phyloP scores from a whole-genome alignment of 176 grass and related monocot species.

The Rhynchospora breviuscula region DNA sequence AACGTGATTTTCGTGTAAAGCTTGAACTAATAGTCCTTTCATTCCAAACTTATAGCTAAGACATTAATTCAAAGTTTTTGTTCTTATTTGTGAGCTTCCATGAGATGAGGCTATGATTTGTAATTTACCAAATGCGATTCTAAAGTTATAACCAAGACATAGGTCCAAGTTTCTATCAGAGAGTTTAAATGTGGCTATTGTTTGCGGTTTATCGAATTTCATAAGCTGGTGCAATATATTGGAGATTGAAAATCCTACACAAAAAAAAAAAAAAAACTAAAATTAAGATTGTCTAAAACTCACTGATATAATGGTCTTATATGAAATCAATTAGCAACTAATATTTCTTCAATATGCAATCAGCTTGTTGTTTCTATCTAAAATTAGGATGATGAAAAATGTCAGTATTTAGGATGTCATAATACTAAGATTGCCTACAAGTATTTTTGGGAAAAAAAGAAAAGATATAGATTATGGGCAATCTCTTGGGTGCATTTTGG shows the following conservation, averaged over 20 bases:
- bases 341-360: not conserved
- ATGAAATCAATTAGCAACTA: not conserved
- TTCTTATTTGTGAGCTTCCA: not conserved
- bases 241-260: not conserved
- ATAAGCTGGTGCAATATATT: not conserved
- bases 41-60: not conserved
- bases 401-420: not conserved
- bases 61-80: not conserved
- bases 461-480: not conserved
- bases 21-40: not conserved
- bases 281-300: not conserved
- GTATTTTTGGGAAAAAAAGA: conserved; percentile 2
- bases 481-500: not conserved
- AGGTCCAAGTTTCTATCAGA: too few relatives aligned
- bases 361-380: not conserved
- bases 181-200: too few relatives aligned
- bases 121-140: too few relatives aligned
- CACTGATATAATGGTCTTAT: not conserved
- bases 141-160: too few relatives aligned
- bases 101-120: too few relatives aligned
- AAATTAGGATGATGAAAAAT: not conserved
- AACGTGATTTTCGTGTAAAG: not conserved
- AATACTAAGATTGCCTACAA: not conserved
- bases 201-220: not conserved
- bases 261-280: not conserved